A percentile compares a stretch with the other conserved stretches of the same genome.
Conservation (phyloP, 441 rosid genomes). For the Omphalea diandra region DNA sequence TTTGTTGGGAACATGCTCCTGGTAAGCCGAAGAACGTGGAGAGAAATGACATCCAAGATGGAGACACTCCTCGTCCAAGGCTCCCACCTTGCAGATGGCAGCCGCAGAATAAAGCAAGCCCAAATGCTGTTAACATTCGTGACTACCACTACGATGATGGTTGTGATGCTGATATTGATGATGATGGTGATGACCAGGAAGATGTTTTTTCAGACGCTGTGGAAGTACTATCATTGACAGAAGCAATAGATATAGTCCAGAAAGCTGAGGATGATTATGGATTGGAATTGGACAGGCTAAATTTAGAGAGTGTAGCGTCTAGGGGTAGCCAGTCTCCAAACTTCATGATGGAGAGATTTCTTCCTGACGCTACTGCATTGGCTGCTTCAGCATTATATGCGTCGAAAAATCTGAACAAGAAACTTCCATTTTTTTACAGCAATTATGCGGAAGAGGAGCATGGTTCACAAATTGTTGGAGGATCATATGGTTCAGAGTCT, state of each 20-base stretch:
- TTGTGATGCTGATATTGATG: constrained; percentile 36
- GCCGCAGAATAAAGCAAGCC: constrained; percentile 10
- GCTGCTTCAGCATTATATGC: constrained; percentile 41
- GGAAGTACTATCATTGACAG: constrained; percentile 72
- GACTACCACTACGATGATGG: constrained; percentile 24
- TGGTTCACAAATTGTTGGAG: constrained; percentile 17
- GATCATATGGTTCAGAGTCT: constrained; percentile 33
- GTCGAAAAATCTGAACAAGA: constrained; percentile 29
- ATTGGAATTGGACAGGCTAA: constrained; percentile 34
- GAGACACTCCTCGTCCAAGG: constrained; percentile 60
- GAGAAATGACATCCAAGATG: constrained; percentile 19
- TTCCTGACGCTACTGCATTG: constrained; percentile 79
- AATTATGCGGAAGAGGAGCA: constrained; percentile 29
- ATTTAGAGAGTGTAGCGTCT: constrained; percentile 35
- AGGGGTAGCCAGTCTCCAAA: constrained; percentile 43
- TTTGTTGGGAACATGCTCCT: constrained; percentile 87
- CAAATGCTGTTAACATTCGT: not conserved
- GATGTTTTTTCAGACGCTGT: constrained; percentile 37
- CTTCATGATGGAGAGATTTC: constrained; percentile 75
- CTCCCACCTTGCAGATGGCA: constrained; percentile 68
- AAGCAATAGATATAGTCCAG: constrained; percentile 79
- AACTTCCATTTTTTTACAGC: constrained; percentile 31
- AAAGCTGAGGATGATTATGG: constrained; percentile 42
- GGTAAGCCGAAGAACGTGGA: constrained; percentile 61
- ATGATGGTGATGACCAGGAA: constrained; percentile 14